Evolutionary conservation across 148 eudicot species (phyloP).

Genomic region (Camellia lanceoleosa): DNA sequence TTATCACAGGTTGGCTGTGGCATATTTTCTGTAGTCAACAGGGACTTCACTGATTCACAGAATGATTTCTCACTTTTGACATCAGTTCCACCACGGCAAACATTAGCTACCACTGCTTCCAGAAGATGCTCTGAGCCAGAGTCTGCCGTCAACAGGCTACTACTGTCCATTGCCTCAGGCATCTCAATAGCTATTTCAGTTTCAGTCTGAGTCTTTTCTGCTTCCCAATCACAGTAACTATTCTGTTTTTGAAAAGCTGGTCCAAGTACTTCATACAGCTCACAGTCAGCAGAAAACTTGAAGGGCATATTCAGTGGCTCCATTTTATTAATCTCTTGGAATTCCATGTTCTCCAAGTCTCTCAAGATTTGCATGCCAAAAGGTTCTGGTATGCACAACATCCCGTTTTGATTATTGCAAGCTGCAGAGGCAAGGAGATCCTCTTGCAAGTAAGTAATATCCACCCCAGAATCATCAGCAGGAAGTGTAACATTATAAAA

Average conservation of each 20-base stretch:
- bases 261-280: slow-evolving; percentile 82
- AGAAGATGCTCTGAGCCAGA: slow-evolving; percentile 69
- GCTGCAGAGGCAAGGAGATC: slow-evolving; percentile 8
- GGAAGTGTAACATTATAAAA: slow-evolving; percentile 11
- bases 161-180: slow-evolving; percentile 41
- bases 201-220: slow-evolving; percentile 24
- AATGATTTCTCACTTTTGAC: slow-evolving; percentile 34
- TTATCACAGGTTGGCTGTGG: slow-evolving; percentile 46
- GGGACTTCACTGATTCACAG: slow-evolving; percentile 40
- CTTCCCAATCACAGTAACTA: slow-evolving; percentile 37
- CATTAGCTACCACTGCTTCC: slow-evolving; percentile 82
- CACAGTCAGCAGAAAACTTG: slow-evolving; percentile 60
- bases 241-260: slow-evolving; percentile 53
- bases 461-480: slow-evolving; percentile 19
- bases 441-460: not conserved
- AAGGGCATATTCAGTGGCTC: slow-evolving; percentile 14
- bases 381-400: slow-evolving; percentile 15
- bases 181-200: slow-evolving; percentile 36
- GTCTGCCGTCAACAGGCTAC: slow-evolving; percentile 49
- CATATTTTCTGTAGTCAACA: slow-evolving; percentile 56
- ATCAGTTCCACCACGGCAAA: slow-evolving; percentile 35
- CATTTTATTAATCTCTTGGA: slow-evolving; percentile 26
- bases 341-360: slow-evolving; percentile 37
- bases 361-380: slow-evolving; percentile 20
- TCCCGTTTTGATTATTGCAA: slow-evolving; percentile 14